Conservation (phyloP, 257 asterid genomes). For the Solanum appendiculatum region DNA sequence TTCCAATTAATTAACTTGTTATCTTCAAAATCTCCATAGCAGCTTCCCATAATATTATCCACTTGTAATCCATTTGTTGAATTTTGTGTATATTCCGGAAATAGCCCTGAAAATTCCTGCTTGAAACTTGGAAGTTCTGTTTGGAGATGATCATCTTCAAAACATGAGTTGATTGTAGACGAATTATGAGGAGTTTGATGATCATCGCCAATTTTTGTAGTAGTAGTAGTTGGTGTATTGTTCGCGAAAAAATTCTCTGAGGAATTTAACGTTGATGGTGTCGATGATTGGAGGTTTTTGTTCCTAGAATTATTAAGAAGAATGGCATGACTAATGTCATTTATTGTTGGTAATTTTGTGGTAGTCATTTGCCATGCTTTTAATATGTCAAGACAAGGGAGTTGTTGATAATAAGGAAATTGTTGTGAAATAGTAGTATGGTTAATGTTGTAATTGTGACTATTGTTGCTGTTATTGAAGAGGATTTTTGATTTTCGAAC, state of each 20-base stretch:
- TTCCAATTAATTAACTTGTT: slow-evolving; percentile 13
- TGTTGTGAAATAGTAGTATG: background rate
- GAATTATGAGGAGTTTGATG: background rate
- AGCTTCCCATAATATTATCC: background rate
- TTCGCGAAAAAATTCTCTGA: background rate
- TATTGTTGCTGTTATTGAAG: background rate
- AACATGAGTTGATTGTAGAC: background rate
- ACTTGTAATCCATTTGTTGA: background rate
- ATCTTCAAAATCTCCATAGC: background rate
- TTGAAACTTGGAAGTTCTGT: background rate
- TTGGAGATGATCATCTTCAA: background rate
- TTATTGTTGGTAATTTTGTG: background rate
- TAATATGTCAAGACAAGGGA: slow-evolving; percentile 14
- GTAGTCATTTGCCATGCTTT: slow-evolving; percentile 8
- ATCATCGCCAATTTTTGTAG: background rate
- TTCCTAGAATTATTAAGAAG: background rate
- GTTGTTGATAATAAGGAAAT: background rate
- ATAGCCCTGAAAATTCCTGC: background rate
- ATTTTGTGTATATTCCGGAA: background rate
- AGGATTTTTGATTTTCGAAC: background rate
- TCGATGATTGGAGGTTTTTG: background rate
- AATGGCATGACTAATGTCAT: background rate
- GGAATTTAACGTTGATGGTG: background rate
- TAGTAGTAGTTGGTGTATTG: background rate
- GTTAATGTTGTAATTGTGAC: background rate